Evolutionary conservation across 1,139 yeast species (phyloP).

Genomic region (Sugiyamaella novakii): DNA sequence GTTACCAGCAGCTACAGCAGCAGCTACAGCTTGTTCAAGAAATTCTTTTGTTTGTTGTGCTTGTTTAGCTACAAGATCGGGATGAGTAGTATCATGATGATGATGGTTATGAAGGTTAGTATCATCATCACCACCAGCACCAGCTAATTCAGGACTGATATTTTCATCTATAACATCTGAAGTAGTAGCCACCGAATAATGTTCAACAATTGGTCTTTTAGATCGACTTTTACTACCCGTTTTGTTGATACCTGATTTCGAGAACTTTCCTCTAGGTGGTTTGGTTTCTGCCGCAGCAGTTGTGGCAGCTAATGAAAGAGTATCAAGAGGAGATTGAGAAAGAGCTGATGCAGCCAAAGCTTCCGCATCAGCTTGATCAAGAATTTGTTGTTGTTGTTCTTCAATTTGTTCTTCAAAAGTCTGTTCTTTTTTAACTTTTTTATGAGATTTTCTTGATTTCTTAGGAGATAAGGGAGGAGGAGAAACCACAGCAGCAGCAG

Average conservation of each 20-base stretch:
- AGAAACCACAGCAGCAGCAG: background rate
- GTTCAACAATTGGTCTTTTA: slow-evolving; percentile 7
- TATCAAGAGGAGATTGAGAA: slow-evolving; percentile 16
- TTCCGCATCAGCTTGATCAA: slow-evolving; percentile 15
- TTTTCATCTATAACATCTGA: slow-evolving; percentile 12
- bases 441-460: background rate
- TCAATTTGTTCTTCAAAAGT: slow-evolving; percentile 1
- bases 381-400: slow-evolving; percentile 2
- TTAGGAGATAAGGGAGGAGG: slow-evolving; percentile 9
- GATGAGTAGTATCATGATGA: slow-evolving; percentile 14
- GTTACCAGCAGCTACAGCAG: slow-evolving; percentile 17
- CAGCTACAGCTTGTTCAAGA: slow-evolving; percentile 15
- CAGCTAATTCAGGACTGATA: slow-evolving; percentile 15
- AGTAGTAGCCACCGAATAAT: background rate
- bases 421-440: slow-evolving; percentile 3
- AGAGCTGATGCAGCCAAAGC: slow-evolving; percentile 18
- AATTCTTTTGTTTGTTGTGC: slow-evolving; percentile 16
- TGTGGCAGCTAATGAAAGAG: slow-evolving; percentile 19
- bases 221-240: background rate
- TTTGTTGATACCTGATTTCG: background rate
- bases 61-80: slow-evolving; percentile 22
- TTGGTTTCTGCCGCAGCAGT: slow-evolving; percentile 15
- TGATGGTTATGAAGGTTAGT: background rate
- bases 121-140: slow-evolving; percentile 9
- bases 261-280: background rate